These are phyloP conservation scores for Wickerhamomyces chaumierensis DNA, from an alignment of 805 yeast genomes.

Conservation along the genomic window DNA sequence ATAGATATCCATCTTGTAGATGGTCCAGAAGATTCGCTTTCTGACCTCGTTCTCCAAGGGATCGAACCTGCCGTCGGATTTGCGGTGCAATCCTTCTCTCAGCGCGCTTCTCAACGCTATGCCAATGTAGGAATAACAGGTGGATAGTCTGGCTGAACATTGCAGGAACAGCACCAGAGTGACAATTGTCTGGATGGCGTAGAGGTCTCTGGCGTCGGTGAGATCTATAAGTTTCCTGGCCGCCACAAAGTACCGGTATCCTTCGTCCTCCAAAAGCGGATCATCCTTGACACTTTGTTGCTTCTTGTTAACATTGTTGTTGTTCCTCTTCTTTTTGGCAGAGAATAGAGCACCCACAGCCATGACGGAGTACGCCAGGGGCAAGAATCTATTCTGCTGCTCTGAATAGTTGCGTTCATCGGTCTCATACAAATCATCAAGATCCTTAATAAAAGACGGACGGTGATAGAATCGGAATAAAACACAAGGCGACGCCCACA, in stretches of 20 bases:
- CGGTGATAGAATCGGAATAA: constrained; percentile 78
- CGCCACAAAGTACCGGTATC: constrained; percentile 68
- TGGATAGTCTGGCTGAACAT: constrained; percentile 77
- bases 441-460: constrained; percentile 64
- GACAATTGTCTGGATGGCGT: constrained; percentile 75
- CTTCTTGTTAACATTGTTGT: too few species aligned
- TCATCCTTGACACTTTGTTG: too few species aligned
- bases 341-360: constrained; percentile 80
- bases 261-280: constrained; percentile 58
- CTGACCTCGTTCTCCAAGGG: constrained; percentile 77
- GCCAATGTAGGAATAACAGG: constrained; percentile 85
- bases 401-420: constrained; percentile 63
- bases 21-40: constrained; percentile 80
- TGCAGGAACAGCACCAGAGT: constrained; percentile 80
- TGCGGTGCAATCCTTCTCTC: constrained; percentile 75
- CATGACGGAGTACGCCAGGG: constrained; percentile 74
- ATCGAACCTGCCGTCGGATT: constrained; percentile 38
- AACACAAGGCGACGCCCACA: constrained; percentile 83
- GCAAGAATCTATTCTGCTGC: constrained; percentile 64
- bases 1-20: constrained; percentile 83
- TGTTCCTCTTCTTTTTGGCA: constrained; percentile 29
- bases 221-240: constrained; percentile 74
- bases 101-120: constrained; percentile 75
- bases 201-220: constrained; percentile 69
- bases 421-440: constrained; percentile 65